phyloP scores from a whole-genome alignment of 2,329 filamentous ascomycete species.

The Ophiostoma populinum region DNA sequence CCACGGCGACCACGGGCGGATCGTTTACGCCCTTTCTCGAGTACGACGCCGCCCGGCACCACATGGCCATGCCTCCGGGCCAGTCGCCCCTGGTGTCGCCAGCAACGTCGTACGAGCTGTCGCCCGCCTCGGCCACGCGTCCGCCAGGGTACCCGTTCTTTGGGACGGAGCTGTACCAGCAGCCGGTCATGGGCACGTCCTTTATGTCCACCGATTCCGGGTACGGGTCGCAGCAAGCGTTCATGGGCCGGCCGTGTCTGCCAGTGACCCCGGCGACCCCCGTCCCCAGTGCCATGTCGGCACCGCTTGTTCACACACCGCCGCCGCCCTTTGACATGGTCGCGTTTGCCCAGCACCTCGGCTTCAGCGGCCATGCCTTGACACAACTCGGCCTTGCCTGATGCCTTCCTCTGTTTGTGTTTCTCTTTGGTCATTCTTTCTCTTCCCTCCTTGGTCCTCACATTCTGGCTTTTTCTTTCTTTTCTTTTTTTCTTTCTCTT shows the following conservation, averaged over 20 bases:
- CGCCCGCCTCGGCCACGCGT: conserved; percentile 6
- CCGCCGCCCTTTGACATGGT: conserved; percentile 1
- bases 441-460: neutral
- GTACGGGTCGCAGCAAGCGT: neutral
- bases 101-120: conserved; percentile 2
- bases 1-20: conserved; percentile 5
- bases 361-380: no score
- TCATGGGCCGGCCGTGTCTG: neutral
- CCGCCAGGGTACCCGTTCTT: neutral
- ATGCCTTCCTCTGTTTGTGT: neutral
- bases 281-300: no score
- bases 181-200: neutral
- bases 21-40: conserved; percentile 5
- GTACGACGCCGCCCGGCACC: conserved; percentile 5
- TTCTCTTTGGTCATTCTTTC: neutral
- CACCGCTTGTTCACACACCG: no score
- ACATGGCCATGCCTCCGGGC: conserved; percentile 1
- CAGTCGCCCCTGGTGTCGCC: conserved; percentile 5
- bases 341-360: conserved; percentile 2
- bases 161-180: neutral
- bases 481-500: neutral
- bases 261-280: no score
- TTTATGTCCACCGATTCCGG: neutral
- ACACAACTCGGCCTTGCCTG: no score
- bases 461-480: neutral